Percentiles rank a stretch among this genome's conserved stretches.
phyloP scores from a whole-genome alignment of 352 stramenopile genomes.

The Sclerospora graminicola region DNA sequence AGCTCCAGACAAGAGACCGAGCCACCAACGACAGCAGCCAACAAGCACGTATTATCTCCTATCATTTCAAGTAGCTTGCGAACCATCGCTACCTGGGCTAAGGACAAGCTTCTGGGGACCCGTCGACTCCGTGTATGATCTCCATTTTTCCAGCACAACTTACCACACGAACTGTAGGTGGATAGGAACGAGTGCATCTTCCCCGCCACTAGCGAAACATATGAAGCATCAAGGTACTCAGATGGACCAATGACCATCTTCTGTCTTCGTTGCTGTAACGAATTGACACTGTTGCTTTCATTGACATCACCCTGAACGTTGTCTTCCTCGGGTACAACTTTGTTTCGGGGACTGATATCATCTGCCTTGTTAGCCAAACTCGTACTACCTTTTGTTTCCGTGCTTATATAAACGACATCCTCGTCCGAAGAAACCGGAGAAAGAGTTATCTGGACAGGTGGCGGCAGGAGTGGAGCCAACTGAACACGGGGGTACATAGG shows the following conservation, averaged over 20 bases:
- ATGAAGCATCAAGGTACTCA: slow-evolving; percentile 46
- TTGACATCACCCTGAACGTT: not conserved
- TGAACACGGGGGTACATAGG: slow-evolving; percentile 37
- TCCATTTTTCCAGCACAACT: slow-evolving; percentile 26
- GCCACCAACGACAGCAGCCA: slow-evolving; percentile 33
- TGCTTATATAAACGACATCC: slow-evolving; percentile 6
- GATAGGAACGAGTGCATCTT: slow-evolving; percentile 36
- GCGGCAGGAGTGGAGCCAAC: slow-evolving; percentile 8
- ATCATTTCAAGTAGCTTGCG: slow-evolving; percentile 44
- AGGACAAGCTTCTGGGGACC: slow-evolving; percentile 1
- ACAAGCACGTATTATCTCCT: slow-evolving; percentile 56
- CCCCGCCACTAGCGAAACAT: slow-evolving; percentile 25
- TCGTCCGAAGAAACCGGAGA: slow-evolving; percentile 1
- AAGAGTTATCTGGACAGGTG: slow-evolving; percentile 1
- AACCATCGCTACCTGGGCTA: slow-evolving; percentile 34
- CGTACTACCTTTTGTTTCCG: not conserved
- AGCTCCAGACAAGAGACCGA: slow-evolving; percentile 34
- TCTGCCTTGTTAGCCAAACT: not conserved
- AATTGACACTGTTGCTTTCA: not conserved
- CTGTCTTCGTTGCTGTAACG: not conserved
- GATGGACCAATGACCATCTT: slow-evolving; percentile 18
- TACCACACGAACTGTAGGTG: slow-evolving; percentile 17
- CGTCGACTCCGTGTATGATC: not conserved
- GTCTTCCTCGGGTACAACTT: not conserved
- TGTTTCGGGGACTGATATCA: not conserved